phyloP scores from a whole-genome alignment of 768 basidiomycete species.

The Daedaleopsis sinensis region DNA sequence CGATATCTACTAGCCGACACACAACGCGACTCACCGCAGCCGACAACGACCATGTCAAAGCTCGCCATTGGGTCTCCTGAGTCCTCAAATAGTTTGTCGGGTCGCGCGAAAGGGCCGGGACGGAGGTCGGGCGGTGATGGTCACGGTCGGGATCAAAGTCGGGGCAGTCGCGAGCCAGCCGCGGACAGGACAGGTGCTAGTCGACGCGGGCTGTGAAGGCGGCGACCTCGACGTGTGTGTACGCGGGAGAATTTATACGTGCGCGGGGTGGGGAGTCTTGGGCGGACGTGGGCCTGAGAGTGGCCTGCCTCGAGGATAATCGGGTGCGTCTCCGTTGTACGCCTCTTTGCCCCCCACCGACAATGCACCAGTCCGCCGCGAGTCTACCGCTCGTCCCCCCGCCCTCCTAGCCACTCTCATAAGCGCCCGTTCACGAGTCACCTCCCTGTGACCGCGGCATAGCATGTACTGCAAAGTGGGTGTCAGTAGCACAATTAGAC shows the following conservation, averaged over 20 bases:
- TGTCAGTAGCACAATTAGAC: too few relatives aligned
- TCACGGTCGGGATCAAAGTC: neutral
- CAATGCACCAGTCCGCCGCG: neutral
- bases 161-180: neutral
- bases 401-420: neutral
- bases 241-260: neutral
- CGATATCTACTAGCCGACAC: neutral
- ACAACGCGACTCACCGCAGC: constrained; percentile 33
- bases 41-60: constrained; percentile 81
- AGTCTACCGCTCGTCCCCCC: neutral
- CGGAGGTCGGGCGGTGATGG: neutral
- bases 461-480: too few relatives aligned
- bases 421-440: neutral
- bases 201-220: constrained; percentile 11
- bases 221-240: constrained; percentile 4
- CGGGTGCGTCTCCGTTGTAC: neutral
- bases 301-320: neutral
- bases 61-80: constrained; percentile 37
- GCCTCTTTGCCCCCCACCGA: neutral
- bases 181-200: constrained; percentile 5
- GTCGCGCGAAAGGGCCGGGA: neutral
- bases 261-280: neutral
- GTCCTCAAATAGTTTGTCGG: neutral
- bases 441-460: too few relatives aligned
- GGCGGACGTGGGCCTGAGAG: neutral